Base-by-base conservation (phyloP, 768 basidiomycete genomes). In the Mycena pura region DNA sequence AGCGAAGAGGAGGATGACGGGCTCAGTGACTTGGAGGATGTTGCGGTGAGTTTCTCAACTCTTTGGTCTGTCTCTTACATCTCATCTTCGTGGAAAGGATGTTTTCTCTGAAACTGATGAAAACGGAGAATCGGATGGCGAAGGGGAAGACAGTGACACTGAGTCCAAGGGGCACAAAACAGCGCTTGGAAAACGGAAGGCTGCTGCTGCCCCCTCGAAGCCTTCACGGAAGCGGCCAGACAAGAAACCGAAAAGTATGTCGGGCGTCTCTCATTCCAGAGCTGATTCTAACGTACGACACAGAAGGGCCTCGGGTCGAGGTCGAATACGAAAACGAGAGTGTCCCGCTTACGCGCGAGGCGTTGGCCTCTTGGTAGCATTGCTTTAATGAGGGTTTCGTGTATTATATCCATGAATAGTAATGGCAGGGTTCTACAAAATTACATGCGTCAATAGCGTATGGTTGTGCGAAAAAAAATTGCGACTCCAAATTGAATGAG, bases 261-360 rank as follows among this genome's bases (percentile, higher is more conserved):
- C 54, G 44, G 25, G 47, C 48, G n/a, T 47, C 40, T 45, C 29
- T 45, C 21, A 29, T 46, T 39, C 13, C 15, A 28, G 44, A 28
- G 25, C 56, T 19, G 53, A 3, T 24, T 51, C 50, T 49, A 27
- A 60, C 24, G 46, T 43, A 57, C 43, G 41, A 49, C 39, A 10
- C 73, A 89, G 89, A 82, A 69, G 91, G 88, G 19, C 90, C 94
- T 14, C 82, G 89, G 65, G 90, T 99, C 70, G 93, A 98, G 73
- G 90, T 99, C 69, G 96, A 98, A 76, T 97, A 97, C 86, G 96
- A 99, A 74, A 87, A 93, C 73, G 96, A 90, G 71, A 88, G 82
- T 64, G 72, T 85, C 50, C 84, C 85, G 39, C 75, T 87, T 43
- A 80, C 79, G 34, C 83, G 80, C 65, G 82, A 82, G 39, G 76